Conservation (phyloP, 2,329 filamentous ascomycete genomes). For the Beauveria asiatica region DNA sequence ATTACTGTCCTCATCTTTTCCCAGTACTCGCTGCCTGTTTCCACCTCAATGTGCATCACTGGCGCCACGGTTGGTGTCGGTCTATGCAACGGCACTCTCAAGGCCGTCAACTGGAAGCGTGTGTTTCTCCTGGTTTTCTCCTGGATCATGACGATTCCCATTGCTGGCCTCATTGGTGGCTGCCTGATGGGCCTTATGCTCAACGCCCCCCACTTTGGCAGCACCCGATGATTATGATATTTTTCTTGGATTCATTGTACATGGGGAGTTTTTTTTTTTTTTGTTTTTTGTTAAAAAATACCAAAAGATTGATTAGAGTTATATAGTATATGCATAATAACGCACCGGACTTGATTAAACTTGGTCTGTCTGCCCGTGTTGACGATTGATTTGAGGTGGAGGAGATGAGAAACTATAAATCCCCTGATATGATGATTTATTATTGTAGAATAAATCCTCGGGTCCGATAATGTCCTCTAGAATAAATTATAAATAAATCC, state of each 20-base stretch:
- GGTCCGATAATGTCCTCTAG: too few relatives aligned
- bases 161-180: conserved; percentile 33
- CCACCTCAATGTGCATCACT: conserved; percentile 72
- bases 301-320: conserved; percentile 7
- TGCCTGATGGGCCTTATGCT: conserved; percentile 31
- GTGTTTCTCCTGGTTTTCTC: conserved; percentile 58
- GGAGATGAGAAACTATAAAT: neutral
- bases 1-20: conserved; percentile 71
- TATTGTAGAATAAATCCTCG: too few relatives aligned
- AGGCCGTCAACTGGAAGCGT: conserved; percentile 69
- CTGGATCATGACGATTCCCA: conserved; percentile 43
- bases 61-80: conserved; percentile 71
- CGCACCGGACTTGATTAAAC: neutral
- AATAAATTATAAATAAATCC: neutral
- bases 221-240: neutral
- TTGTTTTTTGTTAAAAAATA: neutral
- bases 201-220: conserved; percentile 30
- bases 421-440: too few relatives aligned
- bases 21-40: conserved; percentile 66
- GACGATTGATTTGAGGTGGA: neutral
- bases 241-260: neutral
- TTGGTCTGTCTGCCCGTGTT: neutral
- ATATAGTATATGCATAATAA: neutral
- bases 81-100: conserved; percentile 63
- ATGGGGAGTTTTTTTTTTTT: neutral